Evolutionary conservation across 2,329 filamentous ascomycete genomes (phyloP), one percentile per base, ranked within the genome.

Genomic region (Fusarium pseudonygamai): DNA sequence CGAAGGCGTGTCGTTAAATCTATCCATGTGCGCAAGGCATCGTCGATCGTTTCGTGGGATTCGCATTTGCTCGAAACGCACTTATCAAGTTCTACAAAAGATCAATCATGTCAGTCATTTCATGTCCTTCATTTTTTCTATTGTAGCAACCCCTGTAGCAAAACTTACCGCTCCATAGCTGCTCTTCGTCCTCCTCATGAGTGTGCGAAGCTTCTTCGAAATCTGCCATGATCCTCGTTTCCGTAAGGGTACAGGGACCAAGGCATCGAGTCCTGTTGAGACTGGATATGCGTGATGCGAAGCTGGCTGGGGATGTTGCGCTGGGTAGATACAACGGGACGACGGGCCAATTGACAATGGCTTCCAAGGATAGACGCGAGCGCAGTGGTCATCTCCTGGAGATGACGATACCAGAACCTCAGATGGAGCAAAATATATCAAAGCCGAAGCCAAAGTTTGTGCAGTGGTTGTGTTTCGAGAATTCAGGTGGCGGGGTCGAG

Each of bases 21-120:
- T 67, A 99, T 87, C 88, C 95, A 99, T 47, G 90, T 88, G 75
- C 96, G 93, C 75, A 99, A 87, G 70, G 92, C 89, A 82, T 97
- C 92, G 84, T 99, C 96, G 81, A 98, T 89, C 64, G 84, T 81
- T 78, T 89, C 87, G 83, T 90, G 84, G 68, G 82, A 85, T 62
- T 85, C 80, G 80, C 86, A 89, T 64, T 83, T 80, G 46, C 80
- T 81, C 36, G 83, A 82, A 22, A 89, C 82, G 63, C 86, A 85
- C 60, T 80, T 79, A 69, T 82, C 80, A 67, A 90, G 83, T 62
- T 87, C 88, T 90, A 73, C 34, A 26, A n/a, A 22, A 34, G 32
- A 32, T 36, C 45, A 47, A 63, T 18, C 28, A 39, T 56, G 71
- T 76, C 57, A 75, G 75, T 58, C 49, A 34, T 47, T 46, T 55